Evolutionary conservation across 2,329 filamentous ascomycete species (phyloP), one percentile per base, ranked within the genome.

Genomic region (Pseudogymnoascus sp.): DNA sequence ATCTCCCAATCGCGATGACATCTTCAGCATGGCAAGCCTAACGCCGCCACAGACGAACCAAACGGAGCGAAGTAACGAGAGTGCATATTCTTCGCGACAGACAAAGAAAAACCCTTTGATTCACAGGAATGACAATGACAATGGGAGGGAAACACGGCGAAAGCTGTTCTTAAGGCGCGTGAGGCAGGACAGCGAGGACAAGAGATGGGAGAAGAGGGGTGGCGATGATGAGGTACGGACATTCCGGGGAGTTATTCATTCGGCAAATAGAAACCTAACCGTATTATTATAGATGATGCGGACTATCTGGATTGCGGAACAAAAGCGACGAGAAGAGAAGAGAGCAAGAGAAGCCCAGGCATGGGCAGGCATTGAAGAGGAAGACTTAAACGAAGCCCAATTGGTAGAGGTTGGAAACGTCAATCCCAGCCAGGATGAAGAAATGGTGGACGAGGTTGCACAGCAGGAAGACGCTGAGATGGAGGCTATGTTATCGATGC

Each of bases 91-190:
- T 18, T 25, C 47, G 47, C 28, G 47, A 32, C 47, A 54, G 47
- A 54, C 47, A 32, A 87, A 87, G 63, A 78, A 80, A 35, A 90
- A 88, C 64, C 88, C 86, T 0, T 67, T 88, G 6, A 74, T 85
- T 16, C 80, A 81, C 65, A 81, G 75, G 63, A 79, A 83, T 58
- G 75, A 57, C 8, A 63, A 65, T 12, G 82, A 91, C 69, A 83
- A 82, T 16, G 77, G 78, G 0, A 82, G 85, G 61, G 85, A 90
- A 69, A 77, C 81, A 60, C 77, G 89, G 62, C 78, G 89, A 54
- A 81, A 82, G 32, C 76, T 88, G 61, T 93, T 93, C 67, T 74
- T 93, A 62, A 83, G 85, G 69, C 88, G 80, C 59, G 84, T 88
- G 16, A 78, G 83, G 62, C 80, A 84, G 67, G 79, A 81, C 39